Evolutionary conservation across 2,329 filamentous ascomycete species (phyloP), one percentile per base, ranked within the genome.

Genomic region (Colletotrichum sp.): DNA sequence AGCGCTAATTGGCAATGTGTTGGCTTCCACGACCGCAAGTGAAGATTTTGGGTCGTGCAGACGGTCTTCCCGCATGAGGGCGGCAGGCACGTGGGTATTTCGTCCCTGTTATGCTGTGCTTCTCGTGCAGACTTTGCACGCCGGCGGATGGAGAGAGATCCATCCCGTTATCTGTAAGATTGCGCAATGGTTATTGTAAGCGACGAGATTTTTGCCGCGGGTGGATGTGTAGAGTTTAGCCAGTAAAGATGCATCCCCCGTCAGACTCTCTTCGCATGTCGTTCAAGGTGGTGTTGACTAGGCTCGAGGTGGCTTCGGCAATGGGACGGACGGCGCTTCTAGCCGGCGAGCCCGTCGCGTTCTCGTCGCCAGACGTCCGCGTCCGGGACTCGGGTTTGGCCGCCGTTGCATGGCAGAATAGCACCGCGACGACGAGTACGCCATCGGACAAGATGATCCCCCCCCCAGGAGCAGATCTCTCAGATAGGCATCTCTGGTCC

Each of bases 21-120:
- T 75, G 74, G 65, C 71, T 34, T 65, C 38, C 32, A 32, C 34
- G 52, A 34, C 52, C 28, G 60, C 26, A 61, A 38, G 13, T 30
- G 74, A 58, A 28, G 26, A 21, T 26, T 32, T 36, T 58, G 66
- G 61, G 71, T 76, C 52, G 52, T 74, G 66, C 71, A 71, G 66
- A 36, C 12, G 30, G 38, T 24, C 34, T 69, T 62, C 56, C 48
- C 28, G 60, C 66, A 71, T 62, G 38, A 65, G 30, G 60, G 30
- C 15, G 15, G 48, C 30, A 43, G 52, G 70, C 70, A 76, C 73
- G 73, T 74, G 73, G 70, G 70, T 38, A 73, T 24, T 36, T 73
- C 26, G 32, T 58, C 38, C 52, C 28, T 16, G 7, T 72, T 67
- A n/a, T 69, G 43, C 18, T 34, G 55, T 56, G 28, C 10, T 28